These are phyloP conservation scores for Candolleomyces efflorescens DNA, from an alignment of 768 basidiomycete species.

Conservation along the genomic window DNA sequence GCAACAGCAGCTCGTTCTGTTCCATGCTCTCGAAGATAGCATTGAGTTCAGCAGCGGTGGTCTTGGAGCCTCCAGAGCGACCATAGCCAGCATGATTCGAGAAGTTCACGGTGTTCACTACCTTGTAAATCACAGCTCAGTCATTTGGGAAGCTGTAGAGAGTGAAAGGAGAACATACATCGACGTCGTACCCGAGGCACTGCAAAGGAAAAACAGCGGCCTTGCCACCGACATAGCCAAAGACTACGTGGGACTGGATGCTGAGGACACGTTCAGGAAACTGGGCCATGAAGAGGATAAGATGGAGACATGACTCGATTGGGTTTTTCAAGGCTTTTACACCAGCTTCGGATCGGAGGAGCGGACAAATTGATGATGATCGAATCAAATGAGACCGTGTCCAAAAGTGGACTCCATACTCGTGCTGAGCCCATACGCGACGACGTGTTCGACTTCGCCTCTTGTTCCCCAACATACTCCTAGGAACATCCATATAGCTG, in stretches of 20 bases:
- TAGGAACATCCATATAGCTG: background rate
- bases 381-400: background rate
- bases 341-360: background rate
- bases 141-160: constrained; percentile 1
- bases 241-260: constrained; percentile 91
- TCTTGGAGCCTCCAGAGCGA: constrained; percentile 72
- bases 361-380: background rate
- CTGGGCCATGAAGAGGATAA: constrained; percentile 5
- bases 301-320: background rate
- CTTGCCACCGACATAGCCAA: constrained; percentile 90
- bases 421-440: background rate
- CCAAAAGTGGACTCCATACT: background rate
- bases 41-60: constrained; percentile 72
- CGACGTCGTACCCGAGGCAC: constrained; percentile 92
- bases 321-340: background rate
- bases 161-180: constrained; percentile 47
- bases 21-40: constrained; percentile 72
- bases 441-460: constrained; percentile 4
- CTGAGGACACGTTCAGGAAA: constrained; percentile 66
- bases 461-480: background rate
- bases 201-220: constrained; percentile 75
- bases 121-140: constrained; percentile 35
- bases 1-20: constrained; percentile 67
- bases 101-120: constrained; percentile 91
- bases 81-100: constrained; percentile 94